These are phyloP conservation scores for Verticillium dahliae DNA, from an alignment of 2,329 filamentous ascomycete genomes.

Conservation along the genomic window DNA sequence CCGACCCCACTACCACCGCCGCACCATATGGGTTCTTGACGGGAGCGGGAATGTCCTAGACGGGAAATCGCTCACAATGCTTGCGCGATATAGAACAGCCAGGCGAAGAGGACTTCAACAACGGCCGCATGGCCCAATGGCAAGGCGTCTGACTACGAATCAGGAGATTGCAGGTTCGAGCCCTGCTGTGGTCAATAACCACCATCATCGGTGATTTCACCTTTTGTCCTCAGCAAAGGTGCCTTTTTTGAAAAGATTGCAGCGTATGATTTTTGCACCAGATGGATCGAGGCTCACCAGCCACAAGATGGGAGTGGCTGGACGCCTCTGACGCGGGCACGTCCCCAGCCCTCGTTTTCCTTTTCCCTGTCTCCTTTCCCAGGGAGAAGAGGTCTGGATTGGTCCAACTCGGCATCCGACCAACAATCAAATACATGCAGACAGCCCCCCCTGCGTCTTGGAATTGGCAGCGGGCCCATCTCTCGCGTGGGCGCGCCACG, in stretches of 20 bases:
- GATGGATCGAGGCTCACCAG: background rate
- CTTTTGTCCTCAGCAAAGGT: background rate
- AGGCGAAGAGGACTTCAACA: background rate
- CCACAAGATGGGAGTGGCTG: background rate
- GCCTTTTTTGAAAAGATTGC: background rate
- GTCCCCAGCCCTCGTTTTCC: background rate
- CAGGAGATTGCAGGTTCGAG: constrained; percentile 18
- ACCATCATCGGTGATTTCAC: background rate
- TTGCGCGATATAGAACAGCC: background rate
- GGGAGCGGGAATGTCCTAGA: background rate
- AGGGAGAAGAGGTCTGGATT: background rate
- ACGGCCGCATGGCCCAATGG: constrained; percentile 25
- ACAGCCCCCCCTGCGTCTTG: background rate
- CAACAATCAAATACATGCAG: background rate
- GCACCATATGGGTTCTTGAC: background rate
- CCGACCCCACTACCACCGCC: background rate
- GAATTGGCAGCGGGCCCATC: background rate
- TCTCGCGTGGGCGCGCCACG: background rate
- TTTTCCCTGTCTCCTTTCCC: background rate
- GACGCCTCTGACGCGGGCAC: background rate
- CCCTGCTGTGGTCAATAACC: constrained; percentile 14
- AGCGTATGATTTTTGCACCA: too few species aligned
- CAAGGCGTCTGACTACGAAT: constrained; percentile 37
- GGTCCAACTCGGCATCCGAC: background rate
- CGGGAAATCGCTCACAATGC: background rate